Conservation (phyloP, 2,329 filamentous ascomycete genomes). For the Paecilomyces sp. region DNA sequence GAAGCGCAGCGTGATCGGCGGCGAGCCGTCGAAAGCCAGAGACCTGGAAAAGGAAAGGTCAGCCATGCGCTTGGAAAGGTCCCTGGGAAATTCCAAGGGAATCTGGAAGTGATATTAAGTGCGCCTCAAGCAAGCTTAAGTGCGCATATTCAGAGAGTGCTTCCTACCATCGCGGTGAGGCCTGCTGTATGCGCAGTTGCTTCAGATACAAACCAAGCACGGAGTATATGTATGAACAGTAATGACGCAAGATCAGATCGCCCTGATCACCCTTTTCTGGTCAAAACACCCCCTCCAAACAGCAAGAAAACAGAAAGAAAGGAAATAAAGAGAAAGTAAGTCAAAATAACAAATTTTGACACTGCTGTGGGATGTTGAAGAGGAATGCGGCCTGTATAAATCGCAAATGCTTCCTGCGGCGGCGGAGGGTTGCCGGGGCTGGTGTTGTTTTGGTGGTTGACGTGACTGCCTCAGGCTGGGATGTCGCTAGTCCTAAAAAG, state of each 20-base stretch:
- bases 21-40: constrained; percentile 50
- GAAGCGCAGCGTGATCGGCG: constrained; percentile 52
- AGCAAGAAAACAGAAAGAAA: background rate
- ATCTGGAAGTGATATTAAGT: background rate
- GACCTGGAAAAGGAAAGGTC: constrained; percentile 14
- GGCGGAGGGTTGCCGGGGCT: background rate
- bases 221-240: background rate
- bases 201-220: background rate
- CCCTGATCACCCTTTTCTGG: background rate
- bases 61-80: background rate
- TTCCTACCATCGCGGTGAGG: background rate
- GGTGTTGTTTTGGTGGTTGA: background rate
- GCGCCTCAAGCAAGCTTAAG: background rate
- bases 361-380: background rate
- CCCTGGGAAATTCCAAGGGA: background rate
- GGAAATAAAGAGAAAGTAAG: background rate
- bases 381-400: background rate
- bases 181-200: background rate
- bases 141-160: background rate
- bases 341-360: background rate
- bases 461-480: background rate
- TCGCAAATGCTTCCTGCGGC: background rate
- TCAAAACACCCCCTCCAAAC: background rate
- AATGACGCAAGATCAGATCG: background rate
- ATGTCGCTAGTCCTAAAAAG: background rate